Conservation (phyloP, 169 alveolate species). For the Amoebophrya sp. region DNA sequence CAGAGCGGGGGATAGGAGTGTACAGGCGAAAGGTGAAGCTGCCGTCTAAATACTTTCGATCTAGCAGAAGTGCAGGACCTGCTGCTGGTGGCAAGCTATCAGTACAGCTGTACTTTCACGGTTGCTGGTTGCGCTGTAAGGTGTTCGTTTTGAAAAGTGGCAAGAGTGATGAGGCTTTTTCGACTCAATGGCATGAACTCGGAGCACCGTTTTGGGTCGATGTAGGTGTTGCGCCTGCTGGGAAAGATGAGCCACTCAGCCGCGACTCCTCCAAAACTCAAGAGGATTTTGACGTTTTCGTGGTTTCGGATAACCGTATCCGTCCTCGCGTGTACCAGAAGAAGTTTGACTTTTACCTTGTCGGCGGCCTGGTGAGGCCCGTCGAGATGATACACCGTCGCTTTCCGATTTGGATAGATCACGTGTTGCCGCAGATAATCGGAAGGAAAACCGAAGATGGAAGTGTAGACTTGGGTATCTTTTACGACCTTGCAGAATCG, state of each 20-base stretch:
- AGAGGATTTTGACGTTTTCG: background rate
- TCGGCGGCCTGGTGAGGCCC: background rate
- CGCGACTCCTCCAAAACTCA: background rate
- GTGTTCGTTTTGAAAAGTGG: background rate
- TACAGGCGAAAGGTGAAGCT: background rate
- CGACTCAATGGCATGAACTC: background rate
- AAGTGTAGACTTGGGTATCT: no score
- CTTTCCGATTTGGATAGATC: background rate
- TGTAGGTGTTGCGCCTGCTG: background rate
- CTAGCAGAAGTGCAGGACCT: no score
- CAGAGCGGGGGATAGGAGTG: background rate
- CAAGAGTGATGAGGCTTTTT: background rate
- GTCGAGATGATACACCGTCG: background rate
- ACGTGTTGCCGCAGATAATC: background rate
- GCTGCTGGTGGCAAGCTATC: no score
- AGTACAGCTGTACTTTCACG: constrained; percentile 19
- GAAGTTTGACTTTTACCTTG: background rate
- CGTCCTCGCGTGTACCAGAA: background rate
- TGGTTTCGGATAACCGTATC: background rate
- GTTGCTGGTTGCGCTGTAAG: constrained; percentile 9
- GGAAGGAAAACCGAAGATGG: no score
- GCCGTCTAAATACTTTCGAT: no score
- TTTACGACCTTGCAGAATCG: no score
- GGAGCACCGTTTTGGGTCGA: constrained; percentile 3
- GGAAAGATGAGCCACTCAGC: background rate